These are phyloP conservation scores for Blepharisma japonicum DNA, from an alignment of 73 alveolate species.

Conservation along the genomic window DNA sequence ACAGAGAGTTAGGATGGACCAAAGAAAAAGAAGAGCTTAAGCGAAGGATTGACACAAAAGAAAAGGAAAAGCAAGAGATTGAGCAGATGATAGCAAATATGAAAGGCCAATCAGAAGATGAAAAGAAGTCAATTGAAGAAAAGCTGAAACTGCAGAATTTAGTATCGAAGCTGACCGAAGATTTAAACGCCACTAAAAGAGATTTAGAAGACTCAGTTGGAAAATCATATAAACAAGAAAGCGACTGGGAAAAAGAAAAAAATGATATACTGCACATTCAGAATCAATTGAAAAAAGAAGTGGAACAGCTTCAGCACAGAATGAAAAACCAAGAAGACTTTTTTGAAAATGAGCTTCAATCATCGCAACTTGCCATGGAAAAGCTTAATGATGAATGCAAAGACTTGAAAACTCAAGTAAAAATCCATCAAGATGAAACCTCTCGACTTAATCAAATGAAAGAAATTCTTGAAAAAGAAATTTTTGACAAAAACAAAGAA, in stretches of 20 bases:
- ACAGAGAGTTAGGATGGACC: background rate
- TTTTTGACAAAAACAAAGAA: background rate
- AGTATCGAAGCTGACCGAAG: background rate
- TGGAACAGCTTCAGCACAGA: background rate
- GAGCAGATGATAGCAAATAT: background rate
- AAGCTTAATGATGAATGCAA: background rate
- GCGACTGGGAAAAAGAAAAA: conserved; percentile 5
- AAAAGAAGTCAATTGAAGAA: background rate
- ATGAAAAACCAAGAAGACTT: conserved; percentile 21
- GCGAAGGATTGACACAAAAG: background rate
- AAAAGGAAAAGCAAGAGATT: background rate
- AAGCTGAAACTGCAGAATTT: background rate
- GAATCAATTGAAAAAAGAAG: background rate
- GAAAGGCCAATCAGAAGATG: background rate
- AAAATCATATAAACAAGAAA: background rate
- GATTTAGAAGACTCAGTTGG: background rate
- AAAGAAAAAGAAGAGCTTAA: conserved; percentile 3
- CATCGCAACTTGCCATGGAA: background rate
- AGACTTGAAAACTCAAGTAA: background rate
- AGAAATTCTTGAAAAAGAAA: background rate
- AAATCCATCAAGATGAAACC: background rate
- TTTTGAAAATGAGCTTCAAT: conserved; percentile 2
- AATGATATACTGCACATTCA: background rate
- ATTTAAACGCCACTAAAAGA: background rate
- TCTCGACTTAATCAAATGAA: background rate